These are phyloP conservation scores for Kodamaea sagamina DNA, from an alignment of 805 yeast genomes.

Conservation along the genomic window DNA sequence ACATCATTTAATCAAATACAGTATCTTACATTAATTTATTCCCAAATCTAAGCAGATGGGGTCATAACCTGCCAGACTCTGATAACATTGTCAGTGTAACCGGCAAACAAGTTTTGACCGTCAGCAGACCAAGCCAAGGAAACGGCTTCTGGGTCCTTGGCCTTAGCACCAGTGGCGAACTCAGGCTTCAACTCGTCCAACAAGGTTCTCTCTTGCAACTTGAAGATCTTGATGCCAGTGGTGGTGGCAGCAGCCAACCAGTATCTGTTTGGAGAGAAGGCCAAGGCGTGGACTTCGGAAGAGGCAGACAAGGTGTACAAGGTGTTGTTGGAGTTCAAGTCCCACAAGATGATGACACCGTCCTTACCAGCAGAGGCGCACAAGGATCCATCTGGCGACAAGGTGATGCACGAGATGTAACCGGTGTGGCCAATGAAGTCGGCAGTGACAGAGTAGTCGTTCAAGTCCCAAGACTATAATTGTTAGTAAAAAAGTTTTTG, in stretches of 20 bases:
- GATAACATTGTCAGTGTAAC: conserved; percentile 99
- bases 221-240: conserved; percentile 96
- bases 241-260: conserved; percentile 99
- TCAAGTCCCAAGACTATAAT: conserved; percentile 89
- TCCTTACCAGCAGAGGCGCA: conserved; percentile 99
- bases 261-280: conserved; percentile 99
- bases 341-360: conserved; percentile 98
- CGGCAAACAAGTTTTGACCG: conserved; percentile 99
- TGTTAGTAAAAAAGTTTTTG: conserved; percentile 43
- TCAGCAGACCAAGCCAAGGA: conserved; percentile 99
- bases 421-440: conserved; percentile 99
- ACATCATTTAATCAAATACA: too few relatives aligned
- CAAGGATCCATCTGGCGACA: conserved; percentile 99
- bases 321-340: conserved; percentile 79
- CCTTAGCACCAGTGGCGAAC: conserved; percentile 82
- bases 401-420: conserved; percentile 94
- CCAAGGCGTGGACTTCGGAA: conserved; percentile 96
- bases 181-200: conserved; percentile 99
- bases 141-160: conserved; percentile 97
- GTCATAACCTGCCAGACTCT: conserved; percentile 99
- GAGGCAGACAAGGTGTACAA: conserved; percentile 93
- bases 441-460: conserved; percentile 81
- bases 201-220: conserved; percentile 90
- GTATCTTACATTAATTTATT: conserved; percentile 8
- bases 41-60: conserved; percentile 48